Conservation (phyloP, 306 rosid genomes). For the Casuarina equisetifolia region DNA sequence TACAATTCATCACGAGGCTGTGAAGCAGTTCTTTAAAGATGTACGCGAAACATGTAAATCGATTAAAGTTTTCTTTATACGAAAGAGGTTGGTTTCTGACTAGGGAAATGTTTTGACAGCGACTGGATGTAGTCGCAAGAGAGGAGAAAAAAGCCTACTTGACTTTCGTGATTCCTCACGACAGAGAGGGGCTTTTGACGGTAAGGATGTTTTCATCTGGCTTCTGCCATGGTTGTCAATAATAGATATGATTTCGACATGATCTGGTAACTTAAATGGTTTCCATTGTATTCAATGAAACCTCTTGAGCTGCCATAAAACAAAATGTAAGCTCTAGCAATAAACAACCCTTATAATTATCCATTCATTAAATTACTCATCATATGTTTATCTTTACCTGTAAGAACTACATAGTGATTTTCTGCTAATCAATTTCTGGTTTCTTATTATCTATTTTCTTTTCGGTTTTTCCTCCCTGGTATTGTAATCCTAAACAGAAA, state of each 20-base stretch:
- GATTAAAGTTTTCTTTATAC: constrained; percentile 16
- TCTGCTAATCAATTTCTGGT: not conserved
- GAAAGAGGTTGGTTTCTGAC: constrained; percentile 31
- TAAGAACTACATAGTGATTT: not conserved
- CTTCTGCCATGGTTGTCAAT: not conserved
- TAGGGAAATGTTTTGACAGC: constrained; percentile 48
- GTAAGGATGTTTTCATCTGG: constrained; percentile 32
- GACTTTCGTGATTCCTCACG: constrained; percentile 81
- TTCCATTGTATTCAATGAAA: not conserved
- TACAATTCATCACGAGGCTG: constrained; percentile 44
- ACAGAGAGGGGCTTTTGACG: constrained; percentile 55
- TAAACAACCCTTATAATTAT: not conserved
- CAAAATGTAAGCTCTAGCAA: not conserved
- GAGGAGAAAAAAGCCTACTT: constrained; percentile 62
- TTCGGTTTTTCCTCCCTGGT: constrained; percentile 3
- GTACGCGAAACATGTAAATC: constrained; percentile 46
- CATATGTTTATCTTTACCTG: not conserved
- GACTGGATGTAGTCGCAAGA: constrained; percentile 64
- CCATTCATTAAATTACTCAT: not conserved
- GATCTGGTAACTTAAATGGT: not conserved
- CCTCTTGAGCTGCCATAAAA: not conserved
- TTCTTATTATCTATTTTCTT: not conserved
- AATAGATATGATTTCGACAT: not conserved
- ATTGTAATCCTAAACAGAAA: constrained; percentile 41
- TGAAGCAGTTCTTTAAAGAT: constrained; percentile 69